These are phyloP conservation scores for Parastagonospora nodorum DNA, from an alignment of 2,329 filamentous ascomycete genomes.

Conservation along the genomic window DNA sequence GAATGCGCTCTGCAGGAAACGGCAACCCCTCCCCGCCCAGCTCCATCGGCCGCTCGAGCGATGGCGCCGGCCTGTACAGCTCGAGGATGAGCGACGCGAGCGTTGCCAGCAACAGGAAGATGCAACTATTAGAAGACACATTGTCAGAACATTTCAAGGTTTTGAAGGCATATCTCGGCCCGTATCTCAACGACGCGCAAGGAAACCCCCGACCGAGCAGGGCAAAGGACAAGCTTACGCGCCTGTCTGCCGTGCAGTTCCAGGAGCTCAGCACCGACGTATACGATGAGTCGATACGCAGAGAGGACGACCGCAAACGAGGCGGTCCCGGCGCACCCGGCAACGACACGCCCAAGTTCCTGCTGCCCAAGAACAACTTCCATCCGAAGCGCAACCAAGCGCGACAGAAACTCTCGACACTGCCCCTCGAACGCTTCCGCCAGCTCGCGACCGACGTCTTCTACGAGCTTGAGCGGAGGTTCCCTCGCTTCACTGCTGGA, in stretches of 20 bases:
- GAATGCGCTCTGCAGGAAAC: conserved; percentile 52
- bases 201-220: conserved; percentile 78
- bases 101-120: conserved; percentile 62
- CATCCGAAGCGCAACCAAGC: conserved; percentile 98
- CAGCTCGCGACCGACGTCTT: conserved; percentile 96
- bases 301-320: conserved; percentile 67
- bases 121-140: conserved; percentile 67
- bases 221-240: conserved; percentile 90
- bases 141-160: conserved; percentile 81
- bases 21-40: conserved; percentile 80
- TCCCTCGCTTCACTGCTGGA: conserved; percentile 75
- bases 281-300: conserved; percentile 88
- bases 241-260: conserved; percentile 90
- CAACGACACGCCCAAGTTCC: conserved; percentile 59
- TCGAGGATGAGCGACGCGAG: conserved; percentile 57
- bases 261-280: conserved; percentile 98
- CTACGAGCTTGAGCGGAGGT: conserved; percentile 88
- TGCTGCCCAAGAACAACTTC: conserved; percentile 85
- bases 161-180: conserved; percentile 75
- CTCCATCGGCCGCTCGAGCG: conserved; percentile 84
- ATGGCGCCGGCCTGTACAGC: conserved; percentile 71
- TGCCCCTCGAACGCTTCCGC: conserved; percentile 84
- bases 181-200: conserved; percentile 74
- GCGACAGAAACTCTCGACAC: conserved; percentile 89
- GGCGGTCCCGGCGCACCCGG: conserved; percentile 55